Evolutionary conservation across 108 stramenopile genomes (phyloP).

Genomic region (Fragilaria crotonensis): DNA sequence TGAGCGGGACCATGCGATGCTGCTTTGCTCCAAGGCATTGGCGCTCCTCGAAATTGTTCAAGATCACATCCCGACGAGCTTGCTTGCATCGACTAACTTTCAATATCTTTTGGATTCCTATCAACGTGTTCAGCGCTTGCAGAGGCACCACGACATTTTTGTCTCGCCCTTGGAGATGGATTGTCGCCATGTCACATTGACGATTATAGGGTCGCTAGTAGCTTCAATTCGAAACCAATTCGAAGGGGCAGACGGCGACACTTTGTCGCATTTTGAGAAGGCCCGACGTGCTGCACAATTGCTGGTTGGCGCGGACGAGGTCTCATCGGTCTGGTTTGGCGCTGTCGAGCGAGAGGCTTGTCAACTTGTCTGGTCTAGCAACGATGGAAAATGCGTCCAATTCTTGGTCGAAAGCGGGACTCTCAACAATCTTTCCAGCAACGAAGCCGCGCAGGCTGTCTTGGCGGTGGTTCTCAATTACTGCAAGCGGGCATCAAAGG

Average conservation of each 20-base stretch:
- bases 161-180: not conserved
- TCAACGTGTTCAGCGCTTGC: not conserved
- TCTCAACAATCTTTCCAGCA: conserved; percentile 23
- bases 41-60: not conserved
- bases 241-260: not conserved
- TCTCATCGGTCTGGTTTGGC: conserved; percentile 26
- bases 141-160: conserved; percentile 2
- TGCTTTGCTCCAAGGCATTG: not conserved
- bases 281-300: not conserved
- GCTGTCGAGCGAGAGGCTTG: conserved; percentile 21
- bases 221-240: not conserved
- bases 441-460: conserved; percentile 24
- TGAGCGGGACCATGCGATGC: not conserved
- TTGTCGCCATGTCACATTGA: not conserved
- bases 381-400: conserved; percentile 20
- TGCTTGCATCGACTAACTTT: not conserved
- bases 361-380: conserved; percentile 14
- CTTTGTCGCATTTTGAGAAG: not conserved
- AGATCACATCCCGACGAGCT: not conserved
- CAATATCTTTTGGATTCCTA: not conserved
- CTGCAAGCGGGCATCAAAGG: conserved; percentile 22
- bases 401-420: conserved; percentile 30
- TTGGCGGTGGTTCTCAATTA: conserved; percentile 25
- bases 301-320: conserved; percentile 8
- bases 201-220: not conserved